Conservation (phyloP, 768 basidiomycete genomes). For the Exidia glandulosa region DNA sequence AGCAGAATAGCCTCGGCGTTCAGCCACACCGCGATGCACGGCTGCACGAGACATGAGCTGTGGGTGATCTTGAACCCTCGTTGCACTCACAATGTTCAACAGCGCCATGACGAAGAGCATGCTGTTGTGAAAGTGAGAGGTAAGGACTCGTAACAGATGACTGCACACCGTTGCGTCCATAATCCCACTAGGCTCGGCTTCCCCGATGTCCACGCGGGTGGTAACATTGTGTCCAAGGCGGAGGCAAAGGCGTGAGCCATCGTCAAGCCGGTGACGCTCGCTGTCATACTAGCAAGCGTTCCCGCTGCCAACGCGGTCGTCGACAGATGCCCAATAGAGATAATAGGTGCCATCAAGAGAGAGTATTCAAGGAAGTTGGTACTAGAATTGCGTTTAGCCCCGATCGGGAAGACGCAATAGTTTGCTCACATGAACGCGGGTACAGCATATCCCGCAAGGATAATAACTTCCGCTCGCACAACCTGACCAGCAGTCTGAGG, state of each 20-base stretch:
- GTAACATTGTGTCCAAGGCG: conserved; percentile 86
- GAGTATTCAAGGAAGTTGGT: conserved; percentile 80
- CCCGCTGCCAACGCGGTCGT: conserved; percentile 83
- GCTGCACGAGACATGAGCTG: no score
- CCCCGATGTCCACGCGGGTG: conserved; percentile 87
- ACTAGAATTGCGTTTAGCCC: conserved; percentile 28
- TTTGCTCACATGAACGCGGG: conserved; percentile 61
- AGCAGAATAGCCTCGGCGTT: conserved; percentile 74
- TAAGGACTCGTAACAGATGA: no score
- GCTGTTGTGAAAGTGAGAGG: background rate
- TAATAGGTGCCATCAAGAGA: conserved; percentile 69
- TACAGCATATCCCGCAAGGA: conserved; percentile 51
- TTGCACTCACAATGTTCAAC: background rate
- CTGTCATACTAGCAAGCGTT: conserved; percentile 63
- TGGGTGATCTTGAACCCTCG: no score
- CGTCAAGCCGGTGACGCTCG: conserved; percentile 60
- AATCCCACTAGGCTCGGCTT: conserved; percentile 78
- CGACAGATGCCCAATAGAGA: conserved; percentile 85
- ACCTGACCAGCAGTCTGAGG: no score
- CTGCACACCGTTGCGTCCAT: conserved; percentile 82
- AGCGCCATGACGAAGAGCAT: background rate
- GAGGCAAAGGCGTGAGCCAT: conserved; percentile 75
- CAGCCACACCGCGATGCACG: conserved; percentile 65
- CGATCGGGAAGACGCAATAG: background rate
- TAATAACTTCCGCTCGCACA: conserved; percentile 49